Evolutionary conservation across 148 eudicot species (phyloP), one percentile per base, ranked within the genome.

Genomic region (Chenopodium formosanum): DNA sequence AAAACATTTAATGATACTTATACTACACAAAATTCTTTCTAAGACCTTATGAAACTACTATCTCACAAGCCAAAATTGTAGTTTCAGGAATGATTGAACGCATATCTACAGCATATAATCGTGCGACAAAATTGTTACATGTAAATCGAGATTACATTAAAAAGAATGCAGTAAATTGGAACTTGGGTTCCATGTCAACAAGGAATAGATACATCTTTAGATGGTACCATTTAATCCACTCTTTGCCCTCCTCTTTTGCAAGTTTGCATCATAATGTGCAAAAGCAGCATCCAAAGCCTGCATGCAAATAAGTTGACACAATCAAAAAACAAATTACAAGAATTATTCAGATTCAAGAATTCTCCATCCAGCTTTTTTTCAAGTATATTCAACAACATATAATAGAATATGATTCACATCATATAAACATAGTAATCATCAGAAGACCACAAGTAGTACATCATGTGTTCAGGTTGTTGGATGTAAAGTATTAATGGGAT

Each of bases 101-200:
- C 32, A 73, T 73, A 73, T 73, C 60, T 73, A 73, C 76, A 73
- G 23, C 31, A 46, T 31, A 27, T 74, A 10, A 53, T 52, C 23
- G 11, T 40, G 6, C 37, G n/a, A 40, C 70, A 77, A 77, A 77
- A 77, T 77, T 77, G 56, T 37, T 62, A 64, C 16, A 77, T 25
- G 68, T 27, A 76, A 76, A 25, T 52, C 9, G 25, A 52, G 77
- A 58, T 78, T 48, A 23, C 65, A 70, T 25, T 53, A 12, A 78
- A 66, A 52, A 65, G 78, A 64, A 81, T 64, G 78, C 52, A 27
- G 46, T 13, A 37, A n/a, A 13, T 19, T 23, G 50, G 62, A 23
- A 80, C 78, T 31, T 23, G 27, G 50, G 27, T 40, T 14, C 76
- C 27, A 9, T 23, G 17, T 9, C 32, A 4, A 23, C 17, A 37